phyloP scores from a whole-genome alignment of 495 filamentous ascomycete genomes.

The Xylaria sp. region DNA sequence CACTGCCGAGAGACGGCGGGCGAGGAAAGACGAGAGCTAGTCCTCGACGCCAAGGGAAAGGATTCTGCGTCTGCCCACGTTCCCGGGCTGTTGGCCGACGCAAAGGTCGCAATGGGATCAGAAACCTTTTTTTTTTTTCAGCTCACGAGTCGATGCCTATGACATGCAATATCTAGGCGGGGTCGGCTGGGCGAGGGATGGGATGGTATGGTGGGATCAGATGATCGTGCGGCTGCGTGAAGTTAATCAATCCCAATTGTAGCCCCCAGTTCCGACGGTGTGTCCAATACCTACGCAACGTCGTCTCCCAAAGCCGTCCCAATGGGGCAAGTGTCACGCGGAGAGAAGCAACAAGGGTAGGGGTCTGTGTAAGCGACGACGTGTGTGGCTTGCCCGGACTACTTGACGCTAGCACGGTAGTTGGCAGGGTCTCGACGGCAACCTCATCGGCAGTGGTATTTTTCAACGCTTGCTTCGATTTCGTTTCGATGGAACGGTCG shows the following conservation, averaged over 20 bases:
- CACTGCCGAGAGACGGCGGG: conserved; percentile 18
- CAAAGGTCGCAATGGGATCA: neutral
- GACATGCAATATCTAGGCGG: neutral
- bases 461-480: neutral
- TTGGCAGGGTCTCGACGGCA: conserved; percentile 1
- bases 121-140: neutral
- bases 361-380: conserved; percentile 6
- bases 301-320: neutral
- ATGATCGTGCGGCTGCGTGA: conserved; percentile 11
- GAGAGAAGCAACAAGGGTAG: neutral
- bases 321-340: conserved; percentile 10
- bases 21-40: neutral
- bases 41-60: conserved; percentile 2
- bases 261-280: conserved; percentile 2
- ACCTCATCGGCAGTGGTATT: neutral
- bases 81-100: neutral
- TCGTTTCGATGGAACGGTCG: neutral
- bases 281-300: no score
- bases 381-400: conserved; percentile 4
- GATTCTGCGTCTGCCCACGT: conserved; percentile 14
- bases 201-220: conserved; percentile 4
- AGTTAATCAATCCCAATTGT: neutral
- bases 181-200: neutral
- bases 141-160: neutral
- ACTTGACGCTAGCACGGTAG: conserved; percentile 2